A percentile compares a stretch with the other conserved stretches of the same genome.
Conservation (phyloP, 129 eudicot species). For the Tanacetum coccineum region DNA sequence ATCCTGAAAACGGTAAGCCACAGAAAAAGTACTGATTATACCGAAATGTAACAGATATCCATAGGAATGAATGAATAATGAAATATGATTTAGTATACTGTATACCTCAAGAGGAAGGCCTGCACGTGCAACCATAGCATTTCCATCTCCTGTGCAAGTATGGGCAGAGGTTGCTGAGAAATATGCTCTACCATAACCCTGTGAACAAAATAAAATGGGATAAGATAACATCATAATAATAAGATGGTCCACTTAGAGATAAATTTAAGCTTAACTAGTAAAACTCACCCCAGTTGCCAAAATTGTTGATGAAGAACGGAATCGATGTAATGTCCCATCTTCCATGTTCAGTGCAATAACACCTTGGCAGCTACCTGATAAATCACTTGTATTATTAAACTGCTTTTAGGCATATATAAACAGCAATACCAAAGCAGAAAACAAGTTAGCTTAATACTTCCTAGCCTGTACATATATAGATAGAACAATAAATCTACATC, state of each 20-base stretch:
- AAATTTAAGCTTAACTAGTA: constrained; percentile 11
- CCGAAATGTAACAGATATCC: constrained; percentile 9
- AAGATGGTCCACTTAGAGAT: constrained; percentile 13
- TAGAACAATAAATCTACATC: neutral
- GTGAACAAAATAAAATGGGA: constrained; percentile 20
- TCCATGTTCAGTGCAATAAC: constrained; percentile 96
- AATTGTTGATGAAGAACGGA: constrained; percentile 86
- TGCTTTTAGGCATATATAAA: constrained; percentile 10
- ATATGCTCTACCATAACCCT: constrained; percentile 99
- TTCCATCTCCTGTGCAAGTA: constrained; percentile 99
- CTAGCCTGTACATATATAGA: neutral
- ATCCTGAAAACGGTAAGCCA: constrained; percentile 54
- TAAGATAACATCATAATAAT: constrained; percentile 1
- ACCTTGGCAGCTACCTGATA: constrained; percentile 93
- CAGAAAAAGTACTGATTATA: constrained; percentile 5
- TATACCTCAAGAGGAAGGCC: constrained; percentile 98
- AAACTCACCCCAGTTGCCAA: constrained; percentile 90
- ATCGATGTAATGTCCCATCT: constrained; percentile 95
- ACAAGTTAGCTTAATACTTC: constrained; percentile 6
- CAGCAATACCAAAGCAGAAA: neutral
- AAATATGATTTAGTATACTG: neutral
- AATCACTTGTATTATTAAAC: constrained; percentile 13
- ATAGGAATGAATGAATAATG: neutral
- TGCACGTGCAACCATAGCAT: constrained; percentile 99
- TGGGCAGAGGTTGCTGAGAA: constrained; percentile 99